A percentile compares a stretch with the other conserved stretches of the same genome.
Evolutionary conservation across 441 rosid genomes (phyloP).

Genomic region (Erodium chrysanthum): DNA sequence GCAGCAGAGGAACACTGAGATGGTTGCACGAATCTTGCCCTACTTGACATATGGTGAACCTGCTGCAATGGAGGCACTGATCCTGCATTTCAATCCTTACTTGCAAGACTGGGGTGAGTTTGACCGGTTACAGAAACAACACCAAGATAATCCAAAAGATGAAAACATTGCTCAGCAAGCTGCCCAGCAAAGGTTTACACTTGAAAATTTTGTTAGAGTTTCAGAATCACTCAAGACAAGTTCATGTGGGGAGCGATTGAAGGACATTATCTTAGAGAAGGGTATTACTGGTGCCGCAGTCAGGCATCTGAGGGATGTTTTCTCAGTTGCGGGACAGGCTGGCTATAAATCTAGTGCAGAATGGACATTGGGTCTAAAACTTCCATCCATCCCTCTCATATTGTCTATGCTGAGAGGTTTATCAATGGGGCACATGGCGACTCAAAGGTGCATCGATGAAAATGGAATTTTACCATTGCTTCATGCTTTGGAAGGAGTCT

Average conservation of each 20-base stretch:
- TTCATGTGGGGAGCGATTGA: slow-evolving; percentile 96
- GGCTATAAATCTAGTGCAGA: slow-evolving; percentile 64
- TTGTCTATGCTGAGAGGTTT: slow-evolving; percentile 93
- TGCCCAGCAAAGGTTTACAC: slow-evolving; percentile 63
- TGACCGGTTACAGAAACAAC: slow-evolving; percentile 66
- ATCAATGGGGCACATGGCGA: slow-evolving; percentile 93
- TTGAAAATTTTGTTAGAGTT: slow-evolving; percentile 94
- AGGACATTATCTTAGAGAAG: slow-evolving; percentile 88
- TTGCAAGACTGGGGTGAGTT: slow-evolving; percentile 90
- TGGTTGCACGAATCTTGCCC: slow-evolving; percentile 99
- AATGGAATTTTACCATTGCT: slow-evolving; percentile 87
- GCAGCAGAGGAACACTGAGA: slow-evolving; percentile 98
- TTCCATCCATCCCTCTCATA: slow-evolving; percentile 84
- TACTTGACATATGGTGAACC: slow-evolving; percentile 99
- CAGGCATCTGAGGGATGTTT: slow-evolving; percentile 63
- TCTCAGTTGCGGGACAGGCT: slow-evolving; percentile 70
- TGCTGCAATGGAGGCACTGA: slow-evolving; percentile 98
- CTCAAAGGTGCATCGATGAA: slow-evolving; percentile 80
- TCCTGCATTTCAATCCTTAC: slow-evolving; percentile 82
- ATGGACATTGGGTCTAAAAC: slow-evolving; percentile 73
- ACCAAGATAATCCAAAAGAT: slow-evolving; percentile 70
- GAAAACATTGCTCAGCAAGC: slow-evolving; percentile 67
- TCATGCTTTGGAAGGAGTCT: slow-evolving; percentile 89
- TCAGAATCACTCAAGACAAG: slow-evolving; percentile 99
- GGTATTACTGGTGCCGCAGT: slow-evolving; percentile 84